A percentile compares a stretch with the other conserved stretches of the same genome.
Conservation (phyloP, 2,329 filamentous ascomycete genomes). For the Xylaria digitata region DNA sequence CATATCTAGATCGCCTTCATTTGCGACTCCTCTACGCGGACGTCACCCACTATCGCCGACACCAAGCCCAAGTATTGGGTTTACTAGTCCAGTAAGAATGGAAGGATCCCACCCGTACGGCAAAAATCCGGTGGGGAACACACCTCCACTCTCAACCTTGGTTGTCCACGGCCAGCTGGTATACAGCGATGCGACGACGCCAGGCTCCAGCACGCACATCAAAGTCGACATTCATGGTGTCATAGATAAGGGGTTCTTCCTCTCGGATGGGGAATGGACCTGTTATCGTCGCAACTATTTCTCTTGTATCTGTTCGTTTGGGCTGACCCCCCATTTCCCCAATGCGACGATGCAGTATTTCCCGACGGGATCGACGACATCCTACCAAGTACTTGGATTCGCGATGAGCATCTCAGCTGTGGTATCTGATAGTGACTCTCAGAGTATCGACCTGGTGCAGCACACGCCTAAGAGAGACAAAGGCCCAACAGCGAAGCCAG, state of each 20-base stretch:
- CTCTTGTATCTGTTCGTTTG: slow-evolving; percentile 83
- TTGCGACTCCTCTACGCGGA: slow-evolving; percentile 56
- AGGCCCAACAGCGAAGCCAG: slow-evolving; percentile 80
- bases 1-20: slow-evolving; percentile 64
- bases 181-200: slow-evolving; percentile 62
- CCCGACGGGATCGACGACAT: slow-evolving; percentile 61
- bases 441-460: slow-evolving; percentile 85
- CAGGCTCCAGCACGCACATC: slow-evolving; percentile 58
- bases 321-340: slow-evolving; percentile 68
- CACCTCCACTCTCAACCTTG: slow-evolving; percentile 65
- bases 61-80: slow-evolving; percentile 60
- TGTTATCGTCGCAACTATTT: slow-evolving; percentile 95
- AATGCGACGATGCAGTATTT: slow-evolving; percentile 64
- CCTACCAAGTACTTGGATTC: slow-evolving; percentile 77
- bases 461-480: slow-evolving; percentile 94
- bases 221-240: slow-evolving; percentile 80
- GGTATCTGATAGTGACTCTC: slow-evolving; percentile 79
- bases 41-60: slow-evolving; percentile 66
- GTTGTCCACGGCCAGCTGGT: slow-evolving; percentile 69
- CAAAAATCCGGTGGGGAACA: slow-evolving; percentile 55
- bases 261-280: slow-evolving; percentile 85
- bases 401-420: slow-evolving; percentile 87
- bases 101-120: slow-evolving; percentile 56
- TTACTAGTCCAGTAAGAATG: slow-evolving; percentile 62
- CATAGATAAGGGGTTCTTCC: slow-evolving; percentile 91